Percentiles rank a stretch among this genome's conserved stretches.
Conservation (phyloP, 2,329 filamentous ascomycete species). For the Colletotrichum sp. region DNA sequence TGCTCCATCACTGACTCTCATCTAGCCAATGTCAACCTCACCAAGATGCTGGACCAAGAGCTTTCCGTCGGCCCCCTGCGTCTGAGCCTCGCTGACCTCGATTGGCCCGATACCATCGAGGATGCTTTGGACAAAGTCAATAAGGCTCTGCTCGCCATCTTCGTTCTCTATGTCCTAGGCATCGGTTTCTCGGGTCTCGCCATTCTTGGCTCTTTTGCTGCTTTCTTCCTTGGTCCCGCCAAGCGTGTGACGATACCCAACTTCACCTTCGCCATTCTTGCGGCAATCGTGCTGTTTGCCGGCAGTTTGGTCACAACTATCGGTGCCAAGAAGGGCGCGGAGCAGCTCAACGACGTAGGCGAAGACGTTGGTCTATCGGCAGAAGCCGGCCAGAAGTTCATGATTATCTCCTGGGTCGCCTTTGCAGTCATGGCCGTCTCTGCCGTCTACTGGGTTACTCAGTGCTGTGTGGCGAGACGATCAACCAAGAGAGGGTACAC, state of each 20-base stretch:
- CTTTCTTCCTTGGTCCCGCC: constrained; percentile 35
- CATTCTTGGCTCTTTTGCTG: constrained; percentile 42
- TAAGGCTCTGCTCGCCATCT: constrained; percentile 49
- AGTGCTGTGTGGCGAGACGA: constrained; percentile 34
- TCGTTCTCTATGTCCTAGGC: constrained; percentile 53
- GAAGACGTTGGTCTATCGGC: constrained; percentile 50
- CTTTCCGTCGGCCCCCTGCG: constrained; percentile 49
- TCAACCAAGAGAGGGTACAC: constrained; percentile 26
- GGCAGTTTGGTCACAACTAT: constrained; percentile 49
- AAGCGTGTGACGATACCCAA: constrained; percentile 37
- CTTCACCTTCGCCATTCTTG: constrained; percentile 38
- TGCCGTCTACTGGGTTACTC: constrained; percentile 44
- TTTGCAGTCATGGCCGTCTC: constrained; percentile 47
- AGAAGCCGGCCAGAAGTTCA: constrained; percentile 46
- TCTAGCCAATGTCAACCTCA: constrained; percentile 50
- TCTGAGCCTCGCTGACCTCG: constrained; percentile 49
- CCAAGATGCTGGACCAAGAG: constrained; percentile 49
- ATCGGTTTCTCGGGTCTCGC: constrained; percentile 46
- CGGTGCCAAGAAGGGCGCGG: constrained; percentile 42
- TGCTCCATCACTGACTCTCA: not conserved
- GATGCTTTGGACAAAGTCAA: constrained; percentile 56
- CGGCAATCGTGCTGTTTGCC: constrained; percentile 40
- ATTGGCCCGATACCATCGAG: constrained; percentile 48
- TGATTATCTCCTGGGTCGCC: constrained; percentile 51
- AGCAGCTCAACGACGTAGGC: constrained; percentile 47